Conservation (phyloP, 306 rosid genomes). For the Cucurbita argyrosperma region DNA sequence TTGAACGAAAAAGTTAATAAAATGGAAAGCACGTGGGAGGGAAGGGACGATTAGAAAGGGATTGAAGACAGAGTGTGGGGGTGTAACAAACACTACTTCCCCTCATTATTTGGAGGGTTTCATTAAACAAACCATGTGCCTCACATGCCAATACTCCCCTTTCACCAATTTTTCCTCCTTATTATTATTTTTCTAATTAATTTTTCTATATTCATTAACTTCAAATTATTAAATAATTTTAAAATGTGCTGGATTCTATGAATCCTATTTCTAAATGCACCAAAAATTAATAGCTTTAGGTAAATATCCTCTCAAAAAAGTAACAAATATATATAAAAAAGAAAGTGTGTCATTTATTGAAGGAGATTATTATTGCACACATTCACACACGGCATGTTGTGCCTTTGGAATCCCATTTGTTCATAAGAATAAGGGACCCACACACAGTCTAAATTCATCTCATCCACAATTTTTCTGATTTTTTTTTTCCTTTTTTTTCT, state of each 20-base stretch:
- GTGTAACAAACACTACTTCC: not conserved
- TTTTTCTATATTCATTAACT: not conserved
- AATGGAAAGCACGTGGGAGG: not conserved
- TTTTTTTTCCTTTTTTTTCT: not conserved
- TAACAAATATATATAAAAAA: no score
- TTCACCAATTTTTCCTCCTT: not conserved
- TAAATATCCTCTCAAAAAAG: no score
- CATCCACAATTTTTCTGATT: not conserved
- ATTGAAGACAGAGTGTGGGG: not conserved
- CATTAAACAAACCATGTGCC: slow-evolving; percentile 4
- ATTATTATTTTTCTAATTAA: not conserved
- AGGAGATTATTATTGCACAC: not conserved
- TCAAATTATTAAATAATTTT: not conserved
- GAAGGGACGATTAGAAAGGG: not conserved
- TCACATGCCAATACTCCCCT: not conserved
- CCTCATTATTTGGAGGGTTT: not conserved
- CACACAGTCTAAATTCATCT: not conserved
- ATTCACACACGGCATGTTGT: not conserved
- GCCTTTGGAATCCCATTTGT: not conserved
- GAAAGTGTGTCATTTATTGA: not conserved
- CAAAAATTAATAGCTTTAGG: no score
- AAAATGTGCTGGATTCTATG: not conserved
- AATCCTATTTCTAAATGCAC: no score
- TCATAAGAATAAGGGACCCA: not conserved
- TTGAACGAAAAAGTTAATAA: not conserved